phyloP scores from a whole-genome alignment of 306 rosid species.

The Rubus idaeus region DNA sequence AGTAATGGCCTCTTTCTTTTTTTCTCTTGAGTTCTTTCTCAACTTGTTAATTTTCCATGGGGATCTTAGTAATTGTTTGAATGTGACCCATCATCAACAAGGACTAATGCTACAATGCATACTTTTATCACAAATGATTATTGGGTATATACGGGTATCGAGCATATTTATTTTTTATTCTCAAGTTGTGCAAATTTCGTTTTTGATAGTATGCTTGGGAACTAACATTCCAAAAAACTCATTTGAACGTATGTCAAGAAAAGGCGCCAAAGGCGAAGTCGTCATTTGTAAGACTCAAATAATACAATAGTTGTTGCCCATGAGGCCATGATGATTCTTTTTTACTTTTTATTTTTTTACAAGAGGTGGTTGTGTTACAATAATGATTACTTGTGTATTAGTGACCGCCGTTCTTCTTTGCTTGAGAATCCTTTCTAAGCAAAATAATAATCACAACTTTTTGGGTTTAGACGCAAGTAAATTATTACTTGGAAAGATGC shows the following conservation, averaged over 20 bases:
- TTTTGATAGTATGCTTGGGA: neutral
- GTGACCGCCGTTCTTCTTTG: constrained; percentile 31
- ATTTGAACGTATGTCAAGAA: too few species aligned
- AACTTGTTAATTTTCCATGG: neutral
- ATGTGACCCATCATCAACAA: constrained; percentile 9
- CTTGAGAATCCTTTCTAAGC: constrained; percentile 31
- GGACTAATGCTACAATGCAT: neutral
- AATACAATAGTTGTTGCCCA: neutral
- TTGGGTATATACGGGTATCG: neutral
- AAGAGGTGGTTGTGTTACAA: constrained; percentile 11
- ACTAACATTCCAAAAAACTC: too few species aligned
- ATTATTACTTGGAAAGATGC: constrained; percentile 22
- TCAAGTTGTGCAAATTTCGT: neutral
- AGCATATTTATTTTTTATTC: neutral
- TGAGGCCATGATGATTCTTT: neutral
- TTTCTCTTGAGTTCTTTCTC: neutral
- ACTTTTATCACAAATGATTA: neutral
- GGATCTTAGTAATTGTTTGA: neutral
- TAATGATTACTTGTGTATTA: constrained; percentile 40
- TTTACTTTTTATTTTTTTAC: neutral
- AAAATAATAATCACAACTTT: constrained; percentile 28
- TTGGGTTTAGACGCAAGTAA: constrained; percentile 26
- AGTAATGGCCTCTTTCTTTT: neutral
- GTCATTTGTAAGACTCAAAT: neutral
- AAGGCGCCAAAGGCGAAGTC: too few species aligned